Conservation (phyloP, 495 filamentous ascomycete species). For the Penicillium soppii region DNA sequence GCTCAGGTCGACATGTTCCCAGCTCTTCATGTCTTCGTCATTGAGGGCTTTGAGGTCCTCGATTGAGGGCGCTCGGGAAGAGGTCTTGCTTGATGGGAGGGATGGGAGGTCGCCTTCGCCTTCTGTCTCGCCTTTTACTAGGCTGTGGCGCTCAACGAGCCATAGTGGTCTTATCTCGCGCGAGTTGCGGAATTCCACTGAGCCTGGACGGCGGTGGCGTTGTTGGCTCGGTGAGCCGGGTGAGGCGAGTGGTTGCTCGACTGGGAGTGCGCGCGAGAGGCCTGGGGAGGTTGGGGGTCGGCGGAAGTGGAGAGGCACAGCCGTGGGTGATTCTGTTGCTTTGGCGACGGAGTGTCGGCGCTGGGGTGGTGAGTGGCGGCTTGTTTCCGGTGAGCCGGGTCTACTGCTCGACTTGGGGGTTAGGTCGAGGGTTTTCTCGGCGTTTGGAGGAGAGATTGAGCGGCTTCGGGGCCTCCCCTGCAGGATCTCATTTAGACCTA, state of each 20-base stretch:
- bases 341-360: slow-evolving; percentile 34
- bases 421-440: slow-evolving; percentile 33
- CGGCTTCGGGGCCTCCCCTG: slow-evolving; percentile 36
- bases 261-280: slow-evolving; percentile 33
- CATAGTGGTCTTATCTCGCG: slow-evolving; percentile 50
- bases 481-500: slow-evolving; percentile 20
- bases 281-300: slow-evolving; percentile 44
- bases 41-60: slow-evolving; percentile 40
- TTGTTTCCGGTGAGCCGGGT: slow-evolving; percentile 34
- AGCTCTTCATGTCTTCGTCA: slow-evolving; percentile 28
- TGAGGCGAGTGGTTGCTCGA: slow-evolving; percentile 23
- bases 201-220: slow-evolving; percentile 42
- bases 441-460: slow-evolving; percentile 33
- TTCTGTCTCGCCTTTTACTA: slow-evolving; percentile 38
- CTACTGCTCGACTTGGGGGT: slow-evolving; percentile 37
- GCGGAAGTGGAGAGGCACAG: slow-evolving; percentile 51
- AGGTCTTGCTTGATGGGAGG: slow-evolving; percentile 49
- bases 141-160: slow-evolving; percentile 48
- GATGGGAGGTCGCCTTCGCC: slow-evolving; percentile 44
- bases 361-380: slow-evolving; percentile 11
- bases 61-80: slow-evolving; percentile 42
- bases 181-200: slow-evolving; percentile 46
- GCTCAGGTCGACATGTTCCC: slow-evolving; percentile 32
- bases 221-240: slow-evolving; percentile 33
- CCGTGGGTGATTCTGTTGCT: slow-evolving; percentile 45